Evolutionary conservation across 768 basidiomycete species (phyloP), one percentile per base, ranked within the genome.

Genomic region (Podaxis mareebaensis): DNA sequence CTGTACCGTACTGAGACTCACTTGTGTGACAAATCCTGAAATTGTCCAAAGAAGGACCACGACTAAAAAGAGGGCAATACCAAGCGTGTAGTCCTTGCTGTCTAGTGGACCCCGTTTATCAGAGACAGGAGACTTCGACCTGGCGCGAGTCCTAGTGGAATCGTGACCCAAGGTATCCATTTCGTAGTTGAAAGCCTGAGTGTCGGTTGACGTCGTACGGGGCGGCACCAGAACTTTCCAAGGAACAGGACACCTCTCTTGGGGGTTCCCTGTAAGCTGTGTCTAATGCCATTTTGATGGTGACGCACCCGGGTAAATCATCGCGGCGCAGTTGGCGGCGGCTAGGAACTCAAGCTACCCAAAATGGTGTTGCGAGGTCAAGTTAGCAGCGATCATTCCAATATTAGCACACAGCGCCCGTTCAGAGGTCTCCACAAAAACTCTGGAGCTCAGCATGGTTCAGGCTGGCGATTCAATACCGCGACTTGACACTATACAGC

Each of bases 31-130:
- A 70, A 95, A 96, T 72, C 89, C 95, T 46, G 90, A 91, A 11
- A 81, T 76, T 15, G 95, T 96, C 95, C 95, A 98, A 15, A 97
- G 82, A 39, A 92, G 64, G 42, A 94, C 92, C 56, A 95, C 93
- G 22, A 86, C 61, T 4, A 93, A 71, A 26, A 95, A 83, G 46
- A 95, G 77, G 28, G 76, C 77, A 58, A 95, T 86, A 59, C 93
- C 93, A 28, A 85, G 67, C 28, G 74, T 70, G 68, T 81, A 83
- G 55, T 79, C 75, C 46, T 67, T 74, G 33, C 8, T 33, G 58
- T 70, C 64, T 17, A 69, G 58, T 53, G 42, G 54, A 12, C 36
- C n/a, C 5, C 40, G 33, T 28, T 26, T 40, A 48, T 44, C 26
- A n/a, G 59, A 58, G 28, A 22, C 53, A 33, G 61, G 30, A 38